Evolutionary conservation across 345 rosid species (phyloP).

Genomic region (Lumnitzera littorea): DNA sequence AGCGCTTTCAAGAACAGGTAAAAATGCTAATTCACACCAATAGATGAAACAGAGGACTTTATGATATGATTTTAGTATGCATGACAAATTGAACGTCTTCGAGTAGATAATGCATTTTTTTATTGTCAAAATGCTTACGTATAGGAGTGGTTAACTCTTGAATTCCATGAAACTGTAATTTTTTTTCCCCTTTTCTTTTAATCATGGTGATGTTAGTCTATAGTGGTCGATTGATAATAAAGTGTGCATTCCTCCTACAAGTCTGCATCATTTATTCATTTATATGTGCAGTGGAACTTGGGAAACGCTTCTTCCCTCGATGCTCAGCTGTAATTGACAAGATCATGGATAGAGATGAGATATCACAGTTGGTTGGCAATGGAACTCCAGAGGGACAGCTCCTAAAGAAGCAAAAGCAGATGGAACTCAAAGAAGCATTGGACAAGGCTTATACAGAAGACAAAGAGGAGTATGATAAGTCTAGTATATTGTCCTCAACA

Average conservation of each 20-base stretch:
- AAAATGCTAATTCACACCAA: background rate
- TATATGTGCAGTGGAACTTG: conserved; percentile 55
- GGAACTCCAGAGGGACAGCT: conserved; percentile 43
- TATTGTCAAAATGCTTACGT: too few relatives aligned
- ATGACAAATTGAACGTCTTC: background rate
- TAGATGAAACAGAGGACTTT: background rate
- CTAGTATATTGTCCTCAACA: conserved; percentile 38
- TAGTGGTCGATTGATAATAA: background rate
- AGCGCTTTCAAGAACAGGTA: conserved; percentile 76
- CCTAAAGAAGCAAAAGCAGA: conserved; percentile 45
- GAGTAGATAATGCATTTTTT: too few relatives aligned
- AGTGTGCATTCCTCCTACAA: background rate
- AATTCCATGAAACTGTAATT: background rate
- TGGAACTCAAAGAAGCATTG: conserved; percentile 53
- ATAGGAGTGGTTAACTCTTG: too few relatives aligned
- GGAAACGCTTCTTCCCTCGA: conserved; percentile 66
- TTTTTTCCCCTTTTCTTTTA: background rate
- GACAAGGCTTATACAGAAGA: conserved; percentile 56
- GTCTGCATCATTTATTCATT: background rate
- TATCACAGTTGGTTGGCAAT: conserved; percentile 41
- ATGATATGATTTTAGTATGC: background rate
- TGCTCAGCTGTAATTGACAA: conserved; percentile 63
- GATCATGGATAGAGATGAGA: conserved; percentile 64
- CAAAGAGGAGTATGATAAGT: conserved; percentile 43
- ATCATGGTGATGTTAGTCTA: background rate